Base-by-base conservation (phyloP, 768 basidiomycete genomes). In the Russula vinacea region DNA sequence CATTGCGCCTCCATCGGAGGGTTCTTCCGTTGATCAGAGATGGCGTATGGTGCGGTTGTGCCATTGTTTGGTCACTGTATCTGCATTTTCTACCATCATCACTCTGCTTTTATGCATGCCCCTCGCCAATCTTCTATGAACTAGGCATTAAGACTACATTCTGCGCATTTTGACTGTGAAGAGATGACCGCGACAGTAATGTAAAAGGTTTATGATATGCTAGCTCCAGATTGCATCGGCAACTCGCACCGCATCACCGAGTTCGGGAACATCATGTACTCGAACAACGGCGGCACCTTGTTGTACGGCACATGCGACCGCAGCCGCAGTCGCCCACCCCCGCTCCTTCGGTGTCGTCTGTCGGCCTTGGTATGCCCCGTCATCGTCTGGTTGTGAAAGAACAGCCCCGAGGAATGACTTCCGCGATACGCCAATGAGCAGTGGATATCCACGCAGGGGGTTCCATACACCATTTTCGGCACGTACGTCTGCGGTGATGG, bases 371-470 rank as follows among this genome's bases (percentile, higher is more conserved):
- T 80, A 77, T 42, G 71, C 50, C 26, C 73, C 76, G 22, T 70
- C 72, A 3, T 70, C 67, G 8, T 83, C 81, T 17, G 77, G 74
- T 54, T 78, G 73, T 5, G 79, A 76, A 14, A 93, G 79, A 24
- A 93, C 78, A 2, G 75, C 73, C 0, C 92, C 93, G 10, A 96
- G 77, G 73, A 95, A 93, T 0, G 90, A 87, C 73, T 98, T 98
- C 54, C 88, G 78, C 11, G 92, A 95, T 1, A 85, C 74, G 2
- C 94, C 94, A 32, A 96, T 82, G 6, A 98, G 79, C 22, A 80
- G 75, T 0, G 89, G 84, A 72, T 86, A 83, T 42, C 87, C 83
- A 56, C 74, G 74, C 35, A 90, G 75, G 3, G 78, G 76, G 65
- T 88, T 89, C 49, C 74, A 74, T 22, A 9, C 26, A n/a, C 39